Percentiles rank a stretch among this genome's conserved stretches.
Conservation (phyloP, 192 early-diverging fungal genomes). For the Podila clonocystis region DNA sequence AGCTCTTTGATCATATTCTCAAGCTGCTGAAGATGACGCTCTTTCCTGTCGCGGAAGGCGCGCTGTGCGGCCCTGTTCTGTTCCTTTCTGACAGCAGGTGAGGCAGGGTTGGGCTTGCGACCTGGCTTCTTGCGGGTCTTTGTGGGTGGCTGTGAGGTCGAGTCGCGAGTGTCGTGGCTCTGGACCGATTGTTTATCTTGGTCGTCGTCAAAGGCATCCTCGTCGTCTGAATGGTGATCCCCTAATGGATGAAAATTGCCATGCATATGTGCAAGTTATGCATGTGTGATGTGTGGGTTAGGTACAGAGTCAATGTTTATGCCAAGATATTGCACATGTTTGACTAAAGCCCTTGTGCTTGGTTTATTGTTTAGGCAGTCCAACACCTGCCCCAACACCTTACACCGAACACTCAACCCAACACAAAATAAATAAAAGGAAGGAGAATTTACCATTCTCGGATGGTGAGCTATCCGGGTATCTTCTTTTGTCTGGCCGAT, state of each 20-base stretch:
- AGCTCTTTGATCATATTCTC: constrained; percentile 76
- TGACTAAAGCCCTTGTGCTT: neutral
- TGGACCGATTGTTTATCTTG: neutral
- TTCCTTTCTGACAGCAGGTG: constrained; percentile 67
- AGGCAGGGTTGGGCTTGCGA: constrained; percentile 66
- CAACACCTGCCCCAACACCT: neutral
- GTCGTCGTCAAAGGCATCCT: constrained; percentile 7
- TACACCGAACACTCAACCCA: neutral
- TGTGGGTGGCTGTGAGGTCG: constrained; percentile 42
- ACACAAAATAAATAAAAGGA: neutral
- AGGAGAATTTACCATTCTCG: constrained; percentile 1
- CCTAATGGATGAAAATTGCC: neutral
- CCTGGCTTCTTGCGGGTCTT: constrained; percentile 63
- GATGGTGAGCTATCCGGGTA: neutral
- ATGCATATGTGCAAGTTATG: neutral
- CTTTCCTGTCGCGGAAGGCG: constrained; percentile 89
- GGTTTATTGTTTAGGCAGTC: neutral
- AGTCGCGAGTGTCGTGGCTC: neutral
- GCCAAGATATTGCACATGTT: no score
- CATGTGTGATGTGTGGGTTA: neutral
- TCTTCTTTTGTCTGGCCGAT: constrained; percentile 6
- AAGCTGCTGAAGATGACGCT: constrained; percentile 76
- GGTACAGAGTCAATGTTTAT: neutral
- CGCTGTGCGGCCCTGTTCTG: constrained; percentile 92
- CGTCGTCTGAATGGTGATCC: constrained; percentile 1